Evolutionary conservation across 306 rosid genomes (phyloP), one percentile per base, ranked within the genome.

Genomic region (Vicia faba): DNA sequence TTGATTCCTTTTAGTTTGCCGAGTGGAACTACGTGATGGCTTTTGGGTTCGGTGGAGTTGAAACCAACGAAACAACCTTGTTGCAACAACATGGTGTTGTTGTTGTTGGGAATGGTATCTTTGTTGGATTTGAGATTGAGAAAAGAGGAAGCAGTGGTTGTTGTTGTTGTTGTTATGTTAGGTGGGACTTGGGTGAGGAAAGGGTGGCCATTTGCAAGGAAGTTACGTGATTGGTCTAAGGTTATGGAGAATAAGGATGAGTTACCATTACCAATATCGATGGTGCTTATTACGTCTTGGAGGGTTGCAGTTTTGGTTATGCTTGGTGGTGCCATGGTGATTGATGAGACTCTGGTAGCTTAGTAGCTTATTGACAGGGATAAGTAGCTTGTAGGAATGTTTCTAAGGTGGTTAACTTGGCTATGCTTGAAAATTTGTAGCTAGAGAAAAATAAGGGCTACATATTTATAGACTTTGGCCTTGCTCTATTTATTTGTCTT

Each of bases 301-400:
- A 80, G 43, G 3, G 49, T 40, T 3, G 31, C 28, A 4, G 66
- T 64, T 82, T 84, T 87, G 43, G 61, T 64, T 53, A 87, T 54
- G 83, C 81, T 85, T 40, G 92, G 88, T 64, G 95, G 88, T 67
- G 95, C 91, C 95, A 89, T 86, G 76, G 40, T 49, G n/a, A 56
- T 13, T 2, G 51, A 3, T 19, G 4, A 10, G 15, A 59, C 0
- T 61, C 0, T 12, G 33, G 6, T 61, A 38, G 16, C 11, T 61
- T 18, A 12, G 3, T 61, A 33, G 28, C 26, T 16, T 33, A 33
- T 14, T 59, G 13, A 46, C 0, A 48, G 20, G 9, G 23, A 51
- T 29, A 51, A 51, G 11, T 4, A 1, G 20, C 57, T 51, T 50
- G 57, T 19, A 20, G 31, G 8, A 46, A 46, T 15, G 3, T 50